Evolutionary conservation across 345 rosid species (phyloP).

Genomic region (Populus alba): DNA sequence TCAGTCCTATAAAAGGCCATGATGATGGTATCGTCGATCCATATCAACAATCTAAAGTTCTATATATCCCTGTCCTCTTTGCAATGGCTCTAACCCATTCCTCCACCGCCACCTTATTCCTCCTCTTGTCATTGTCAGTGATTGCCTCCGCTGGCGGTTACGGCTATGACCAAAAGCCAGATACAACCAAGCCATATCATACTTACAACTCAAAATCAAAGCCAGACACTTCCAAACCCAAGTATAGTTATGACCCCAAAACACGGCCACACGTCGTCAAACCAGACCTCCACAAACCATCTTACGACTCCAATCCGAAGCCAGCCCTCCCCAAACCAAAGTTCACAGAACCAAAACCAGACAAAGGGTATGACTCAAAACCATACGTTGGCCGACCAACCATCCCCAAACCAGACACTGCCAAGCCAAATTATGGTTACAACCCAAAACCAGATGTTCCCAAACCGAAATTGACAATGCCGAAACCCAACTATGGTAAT

Average conservation of each 20-base stretch:
- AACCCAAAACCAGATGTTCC: background rate
- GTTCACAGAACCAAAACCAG: background rate
- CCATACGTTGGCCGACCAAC: background rate
- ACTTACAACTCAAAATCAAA: background rate
- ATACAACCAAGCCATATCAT: background rate
- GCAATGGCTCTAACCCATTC: conserved; percentile 20
- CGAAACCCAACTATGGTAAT: background rate
- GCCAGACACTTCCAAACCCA: background rate
- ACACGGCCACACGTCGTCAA: background rate
- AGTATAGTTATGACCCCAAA: background rate
- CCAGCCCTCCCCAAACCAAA: background rate
- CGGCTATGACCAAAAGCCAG: conserved; percentile 1
- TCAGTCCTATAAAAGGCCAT: background rate
- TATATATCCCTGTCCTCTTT: background rate
- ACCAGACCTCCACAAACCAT: background rate
- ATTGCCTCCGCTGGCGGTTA: conserved; percentile 8
- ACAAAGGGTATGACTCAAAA: background rate
- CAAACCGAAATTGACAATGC: background rate
- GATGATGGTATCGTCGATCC: background rate
- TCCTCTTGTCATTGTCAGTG: conserved; percentile 26
- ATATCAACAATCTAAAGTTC: background rate
- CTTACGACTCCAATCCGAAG: background rate
- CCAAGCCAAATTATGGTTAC: background rate
- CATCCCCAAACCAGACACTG: background rate
- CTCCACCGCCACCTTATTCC: conserved; percentile 14